Percentiles rank a stretch among this genome's conserved stretches.
These are phyloP conservation scores for Angomonas ambiguus DNA, from an alignment of 208 protist species.

Conservation along the genomic window DNA sequence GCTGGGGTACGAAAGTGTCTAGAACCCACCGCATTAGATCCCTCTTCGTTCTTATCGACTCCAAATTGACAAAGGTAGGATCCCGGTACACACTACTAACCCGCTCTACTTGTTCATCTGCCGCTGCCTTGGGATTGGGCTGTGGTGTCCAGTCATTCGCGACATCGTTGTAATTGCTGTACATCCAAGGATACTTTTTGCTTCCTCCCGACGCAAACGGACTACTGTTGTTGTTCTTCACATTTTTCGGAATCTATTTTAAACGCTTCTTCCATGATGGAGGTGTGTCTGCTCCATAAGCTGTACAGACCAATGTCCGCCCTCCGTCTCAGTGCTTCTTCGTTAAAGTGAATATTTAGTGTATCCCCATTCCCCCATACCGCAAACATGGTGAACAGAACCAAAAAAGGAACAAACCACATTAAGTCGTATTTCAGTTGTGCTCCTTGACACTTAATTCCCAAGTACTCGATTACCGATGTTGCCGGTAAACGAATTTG, in stretches of 20 bases:
- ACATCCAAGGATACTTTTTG: conserved; percentile 22
- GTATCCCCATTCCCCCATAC: conserved; percentile 5
- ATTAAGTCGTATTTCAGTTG: conserved; percentile 14
- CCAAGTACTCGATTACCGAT: conserved; percentile 18
- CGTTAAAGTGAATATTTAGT: conserved; percentile 12
- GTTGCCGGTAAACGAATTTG: conserved; percentile 23
- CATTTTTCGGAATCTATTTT: conserved; percentile 31
- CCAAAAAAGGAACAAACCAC: conserved; percentile 23
- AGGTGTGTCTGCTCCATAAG: conserved; percentile 4
- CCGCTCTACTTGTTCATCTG: conserved; percentile 20
- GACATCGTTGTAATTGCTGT: conserved; percentile 28
- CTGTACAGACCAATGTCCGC: background rate
- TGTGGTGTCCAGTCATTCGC: conserved; percentile 25
- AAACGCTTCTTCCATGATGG: conserved; percentile 24
- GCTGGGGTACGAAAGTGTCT: conserved; percentile 11
- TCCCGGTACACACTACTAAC: conserved; percentile 11
- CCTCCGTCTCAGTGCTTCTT: conserved; percentile 3
- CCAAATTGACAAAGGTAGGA: conserved; percentile 14
- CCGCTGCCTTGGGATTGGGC: conserved; percentile 7
- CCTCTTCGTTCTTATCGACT: conserved; percentile 20
- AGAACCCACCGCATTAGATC: conserved; percentile 25
- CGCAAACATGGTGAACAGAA: conserved; percentile 21
- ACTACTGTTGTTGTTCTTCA: conserved; percentile 3
- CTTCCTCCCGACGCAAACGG: conserved; percentile 27
- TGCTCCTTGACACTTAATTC: conserved; percentile 19